phyloP scores from a whole-genome alignment of 495 filamentous ascomycete genomes.

The Annulohypoxylon moriforme region DNA sequence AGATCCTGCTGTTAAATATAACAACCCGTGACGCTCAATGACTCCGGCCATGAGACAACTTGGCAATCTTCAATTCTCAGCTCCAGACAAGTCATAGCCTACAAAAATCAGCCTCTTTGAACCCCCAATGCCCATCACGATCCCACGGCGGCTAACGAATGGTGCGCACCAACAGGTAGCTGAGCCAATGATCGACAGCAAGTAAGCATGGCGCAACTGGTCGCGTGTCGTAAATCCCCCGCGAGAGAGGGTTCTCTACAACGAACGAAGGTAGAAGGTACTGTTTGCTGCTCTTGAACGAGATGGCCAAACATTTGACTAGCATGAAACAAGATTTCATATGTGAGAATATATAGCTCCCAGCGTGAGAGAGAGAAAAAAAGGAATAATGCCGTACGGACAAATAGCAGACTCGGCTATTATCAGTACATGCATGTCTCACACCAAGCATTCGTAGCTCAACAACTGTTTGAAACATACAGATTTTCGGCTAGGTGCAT shows the following conservation, averaged over 20 bases:
- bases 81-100: slow-evolving; percentile 10
- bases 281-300: slow-evolving; percentile 12
- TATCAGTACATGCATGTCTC: slow-evolving; percentile 24
- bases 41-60: background rate
- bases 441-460: slow-evolving; percentile 9
- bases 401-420: slow-evolving; percentile 6
- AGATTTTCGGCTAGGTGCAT: slow-evolving; percentile 30
- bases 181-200: slow-evolving; percentile 12
- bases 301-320: slow-evolving; percentile 11
- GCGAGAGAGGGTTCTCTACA: background rate
- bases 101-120: slow-evolving; percentile 8
- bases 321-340: slow-evolving; percentile 8
- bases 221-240: slow-evolving; percentile 28
- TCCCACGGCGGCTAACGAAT: slow-evolving; percentile 16
- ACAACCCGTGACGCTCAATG: background rate
- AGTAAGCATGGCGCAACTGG: slow-evolving; percentile 25
- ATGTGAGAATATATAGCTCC: background rate
- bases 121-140: background rate
- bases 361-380: background rate
- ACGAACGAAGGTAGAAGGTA: no score
- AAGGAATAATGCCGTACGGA: slow-evolving; percentile 8
- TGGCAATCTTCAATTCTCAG: slow-evolving; percentile 8
- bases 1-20: background rate
- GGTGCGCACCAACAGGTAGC: slow-evolving; percentile 15
- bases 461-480: slow-evolving; percentile 17